Evolutionary conservation across 2,329 filamentous ascomycete species (phyloP), one percentile per base, ranked within the genome.

Genomic region (Balansia obtecta): DNA sequence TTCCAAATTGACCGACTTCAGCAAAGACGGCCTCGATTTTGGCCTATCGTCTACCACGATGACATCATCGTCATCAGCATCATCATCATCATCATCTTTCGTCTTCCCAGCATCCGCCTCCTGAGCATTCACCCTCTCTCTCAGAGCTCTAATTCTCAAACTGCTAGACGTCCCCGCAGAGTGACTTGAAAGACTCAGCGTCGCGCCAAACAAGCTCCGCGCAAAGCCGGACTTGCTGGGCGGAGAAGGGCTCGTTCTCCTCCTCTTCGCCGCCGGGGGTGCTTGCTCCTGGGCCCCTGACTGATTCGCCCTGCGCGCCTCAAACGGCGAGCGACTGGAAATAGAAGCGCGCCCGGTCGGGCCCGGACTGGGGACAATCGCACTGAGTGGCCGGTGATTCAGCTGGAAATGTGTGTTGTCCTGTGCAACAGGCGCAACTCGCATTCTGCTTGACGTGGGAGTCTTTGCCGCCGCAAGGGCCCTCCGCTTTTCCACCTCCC

Each of bases 401-500:
- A 68, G 63, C 44, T 68, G 68, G 16, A 67, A 62, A 52, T 67
- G 66, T 54, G 55, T 57, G 52, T 53, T 49, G 16, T 52, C 50
- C 56, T 59, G 54, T 54, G 57, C 54, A 52, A 20, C 45, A 18
- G 51, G 39, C 32, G 6, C 12, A 40, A 33, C 46, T 16, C 38
- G 20, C 27, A 42, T 27, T 18, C 48, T 50, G 46, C 53, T 57
- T 47, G 58, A 58, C 32, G 51, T 49, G 4, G 57, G 56, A 13
- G 57, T 59, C 48, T 69, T 68, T n/a, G 66, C 64, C 13, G 70
- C 68, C 49, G 68, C 69, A 51, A 70, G 69, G 6, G 68, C 66
- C 45, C 76, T 69, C 15, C 74, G 65, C 54, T 72, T 67, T 50
- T 71, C 74, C 40, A 72, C 77, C 51, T 82, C 75, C 57, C 77